A percentile compares a stretch with the other conserved stretches of the same genome.
phyloP scores from a whole-genome alignment of 108 stramenopile genomes.

The Aurantiochytrium sp. region DNA sequence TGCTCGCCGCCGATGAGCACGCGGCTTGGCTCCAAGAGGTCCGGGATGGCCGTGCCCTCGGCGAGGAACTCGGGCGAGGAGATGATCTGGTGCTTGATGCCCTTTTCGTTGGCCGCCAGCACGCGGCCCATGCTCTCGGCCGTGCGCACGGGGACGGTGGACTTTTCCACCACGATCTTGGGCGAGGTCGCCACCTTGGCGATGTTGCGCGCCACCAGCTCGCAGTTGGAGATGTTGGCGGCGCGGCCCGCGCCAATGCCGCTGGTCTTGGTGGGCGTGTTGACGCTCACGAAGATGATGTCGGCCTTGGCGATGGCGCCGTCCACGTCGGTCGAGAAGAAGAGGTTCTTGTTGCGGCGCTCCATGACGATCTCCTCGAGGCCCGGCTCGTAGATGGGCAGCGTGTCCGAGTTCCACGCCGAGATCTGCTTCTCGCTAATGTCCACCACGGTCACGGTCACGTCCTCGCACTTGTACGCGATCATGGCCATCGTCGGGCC shows the following conservation, averaged over 20 bases:
- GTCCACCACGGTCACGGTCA: constrained; percentile 94
- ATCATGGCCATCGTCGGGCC: constrained; percentile 99
- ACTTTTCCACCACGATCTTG: constrained; percentile 99
- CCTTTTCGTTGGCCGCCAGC: constrained; percentile 82
- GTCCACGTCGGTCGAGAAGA: constrained; percentile 96
- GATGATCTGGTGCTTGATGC: constrained; percentile 88
- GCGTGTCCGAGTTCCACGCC: constrained; percentile 86
- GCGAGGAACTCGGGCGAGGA: constrained; percentile 98
- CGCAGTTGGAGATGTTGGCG: constrained; percentile 98
- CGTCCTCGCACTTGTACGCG: constrained; percentile 86
- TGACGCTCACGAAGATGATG: constrained; percentile 97
- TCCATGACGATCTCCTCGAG: constrained; percentile 69
- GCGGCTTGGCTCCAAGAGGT: constrained; percentile 86
- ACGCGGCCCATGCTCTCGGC: constrained; percentile 91
- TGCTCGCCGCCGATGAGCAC: constrained; percentile 97
- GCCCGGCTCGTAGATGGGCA: constrained; percentile 98
- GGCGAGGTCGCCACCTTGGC: constrained; percentile 76
- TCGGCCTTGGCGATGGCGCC: constrained; percentile 80
- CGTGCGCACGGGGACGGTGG: constrained; percentile 96
- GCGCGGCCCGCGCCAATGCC: constrained; percentile 98
- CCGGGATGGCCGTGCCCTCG: constrained; percentile 96
- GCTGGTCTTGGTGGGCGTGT: constrained; percentile 96
- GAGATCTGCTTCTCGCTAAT: constrained; percentile 85
- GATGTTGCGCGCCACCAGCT: constrained; percentile 97
- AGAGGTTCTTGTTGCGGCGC: constrained; percentile 69